phyloP scores from a whole-genome alignment of 257 asterid species.

The Anisodus acutangulus region DNA sequence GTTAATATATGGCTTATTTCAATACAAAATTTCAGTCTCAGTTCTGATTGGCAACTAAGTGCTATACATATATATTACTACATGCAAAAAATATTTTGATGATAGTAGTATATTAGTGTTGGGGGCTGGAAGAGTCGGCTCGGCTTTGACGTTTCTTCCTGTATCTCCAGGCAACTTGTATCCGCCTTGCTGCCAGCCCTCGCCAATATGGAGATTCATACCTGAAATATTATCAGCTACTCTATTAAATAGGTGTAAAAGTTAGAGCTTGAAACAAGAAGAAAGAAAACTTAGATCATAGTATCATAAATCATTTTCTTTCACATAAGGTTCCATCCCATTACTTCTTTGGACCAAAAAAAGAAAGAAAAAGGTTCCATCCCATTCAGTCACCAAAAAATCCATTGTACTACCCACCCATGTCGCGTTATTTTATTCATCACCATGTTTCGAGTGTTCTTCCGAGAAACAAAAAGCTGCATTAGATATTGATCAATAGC shows the following conservation, averaged over 20 bases:
- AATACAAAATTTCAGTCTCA: background rate
- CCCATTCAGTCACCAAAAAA: background rate
- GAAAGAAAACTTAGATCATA: background rate
- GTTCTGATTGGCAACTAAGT: slow-evolving; percentile 5
- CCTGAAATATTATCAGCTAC: slow-evolving; percentile 38
- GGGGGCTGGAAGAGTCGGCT: slow-evolving; percentile 47
- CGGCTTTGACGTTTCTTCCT: slow-evolving; percentile 67
- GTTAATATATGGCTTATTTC: background rate
- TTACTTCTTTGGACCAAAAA: background rate
- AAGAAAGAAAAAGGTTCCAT: background rate
- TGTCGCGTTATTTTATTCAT: background rate
- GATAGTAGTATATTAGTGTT: slow-evolving; percentile 19
- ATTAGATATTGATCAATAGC: background rate
- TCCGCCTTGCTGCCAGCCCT: slow-evolving; percentile 66
- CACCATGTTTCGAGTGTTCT: background rate
- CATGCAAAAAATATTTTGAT: background rate
- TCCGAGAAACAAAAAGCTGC: background rate
- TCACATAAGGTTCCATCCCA: background rate
- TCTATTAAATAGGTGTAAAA: background rate
- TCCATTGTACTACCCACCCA: background rate
- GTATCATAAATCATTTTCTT: background rate
- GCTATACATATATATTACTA: background rate
- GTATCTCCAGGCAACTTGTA: slow-evolving; percentile 87
- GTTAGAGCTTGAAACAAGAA: background rate
- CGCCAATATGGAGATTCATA: slow-evolving; percentile 86